These are phyloP conservation scores for Kalanchoe fedtschenkoi DNA, from an alignment of 164 flowering plant genomes.

Conservation along the genomic window DNA sequence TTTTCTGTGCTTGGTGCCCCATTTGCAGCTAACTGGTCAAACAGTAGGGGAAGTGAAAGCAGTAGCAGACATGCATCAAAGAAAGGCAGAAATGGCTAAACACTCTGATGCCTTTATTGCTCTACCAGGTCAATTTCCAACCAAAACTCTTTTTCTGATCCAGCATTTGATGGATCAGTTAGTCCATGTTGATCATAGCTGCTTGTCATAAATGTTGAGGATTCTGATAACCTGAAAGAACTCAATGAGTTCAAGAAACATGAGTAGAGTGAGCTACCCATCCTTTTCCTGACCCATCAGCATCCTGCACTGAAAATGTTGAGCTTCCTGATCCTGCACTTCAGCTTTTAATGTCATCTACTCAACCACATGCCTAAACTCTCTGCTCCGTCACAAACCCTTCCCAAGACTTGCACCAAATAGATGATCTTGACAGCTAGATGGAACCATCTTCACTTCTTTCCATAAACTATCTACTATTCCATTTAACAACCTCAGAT, in stretches of 20 bases:
- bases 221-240: too few species aligned
- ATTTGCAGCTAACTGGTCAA: slow-evolving; percentile 88
- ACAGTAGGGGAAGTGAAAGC: slow-evolving; percentile 99
- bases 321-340: slow-evolving; percentile 8
- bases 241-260: too few species aligned
- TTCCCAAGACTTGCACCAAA: slow-evolving; percentile 18
- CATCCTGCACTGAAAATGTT: slow-evolving; percentile 60
- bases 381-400: slow-evolving; percentile 9
- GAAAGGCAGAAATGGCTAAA: slow-evolving; percentile 98
- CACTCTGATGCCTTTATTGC: slow-evolving; percentile 99
- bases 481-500: too few species aligned
- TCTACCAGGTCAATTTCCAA: slow-evolving; percentile 58
- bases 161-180: too few species aligned
- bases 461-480: neutral
- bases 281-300: too few species aligned
- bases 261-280: too few species aligned
- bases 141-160: neutral
- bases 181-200: too few species aligned
- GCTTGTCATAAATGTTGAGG: too few species aligned
- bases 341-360: slow-evolving; percentile 10
- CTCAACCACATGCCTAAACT: slow-evolving; percentile 14
- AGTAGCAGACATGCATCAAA: slow-evolving; percentile 98
- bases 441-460: too few species aligned
- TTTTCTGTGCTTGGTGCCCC: slow-evolving; percentile 13
- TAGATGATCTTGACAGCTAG: too few species aligned